Evolutionary conservation across 768 basidiomycete genomes (phyloP), one percentile per base, ranked within the genome.

Genomic region (Collybia nuda): DNA sequence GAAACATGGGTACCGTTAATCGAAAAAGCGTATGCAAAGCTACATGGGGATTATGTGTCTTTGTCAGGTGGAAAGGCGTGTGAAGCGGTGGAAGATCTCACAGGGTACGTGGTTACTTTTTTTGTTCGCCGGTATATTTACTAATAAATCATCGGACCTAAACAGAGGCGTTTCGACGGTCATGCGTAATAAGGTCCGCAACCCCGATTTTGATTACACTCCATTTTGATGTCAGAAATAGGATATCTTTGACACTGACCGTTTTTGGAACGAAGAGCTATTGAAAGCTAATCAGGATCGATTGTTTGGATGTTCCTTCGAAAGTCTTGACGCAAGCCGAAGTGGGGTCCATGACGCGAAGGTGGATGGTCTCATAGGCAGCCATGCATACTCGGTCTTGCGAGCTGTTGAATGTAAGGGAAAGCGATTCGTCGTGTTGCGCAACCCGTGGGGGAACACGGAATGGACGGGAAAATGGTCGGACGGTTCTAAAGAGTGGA

Each of bases 1-100:
- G 80, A 81, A 52, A 80, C 78, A 3, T 81, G 80, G 80, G 77
- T 80, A 0, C 76, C 80, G 2, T 61, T 82, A n/a, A 70, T 81
- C n/a, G 80, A 82, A 58, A 82, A 82, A 58, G 80, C 80, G 2
- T 82, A 74, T 51, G 80, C 80, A 2, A 82, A 82, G 61, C 55
- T 81, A 1, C 77, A 82, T 57, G 79, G 79, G 2, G 71, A 74
- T 50, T 76, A 73, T 49, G 60, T 65, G 3, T 62, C 69, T 36
- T 51, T 78, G 28, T 59, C 59, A 12, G 67, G 64, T 2, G 73
- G 74, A 1, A 63, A 62, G 40, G 65, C 72, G 17, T 70, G 66
- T 35, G 79, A 82, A 50, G 81, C 75, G 0, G 71, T 81, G 11
- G 80, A 82, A 57, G 80, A 82, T 61, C 61, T 84, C 47, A 81